Conservation (phyloP, 1,284 basidiomycete genomes). For the Schizophyllum commune region DNA sequence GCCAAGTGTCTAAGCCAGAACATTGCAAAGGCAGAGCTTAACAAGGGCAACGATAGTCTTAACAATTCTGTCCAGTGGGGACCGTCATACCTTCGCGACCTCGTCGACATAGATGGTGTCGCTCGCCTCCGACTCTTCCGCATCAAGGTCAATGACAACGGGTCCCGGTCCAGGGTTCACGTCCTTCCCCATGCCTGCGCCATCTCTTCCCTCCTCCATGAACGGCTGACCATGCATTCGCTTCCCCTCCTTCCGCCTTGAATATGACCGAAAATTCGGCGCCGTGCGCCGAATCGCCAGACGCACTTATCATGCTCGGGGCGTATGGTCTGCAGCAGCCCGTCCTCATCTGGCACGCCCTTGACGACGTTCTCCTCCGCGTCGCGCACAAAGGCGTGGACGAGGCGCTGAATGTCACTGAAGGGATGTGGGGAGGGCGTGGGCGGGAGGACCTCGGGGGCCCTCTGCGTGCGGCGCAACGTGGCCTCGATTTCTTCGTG, state of each 20-base stretch:
- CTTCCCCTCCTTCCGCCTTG: conserved; percentile 14
- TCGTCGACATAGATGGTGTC: conserved; percentile 6
- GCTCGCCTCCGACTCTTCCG: conserved; percentile 8
- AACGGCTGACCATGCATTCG: neutral
- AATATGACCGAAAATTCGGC: conserved; percentile 43
- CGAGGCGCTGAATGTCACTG: conserved; percentile 41
- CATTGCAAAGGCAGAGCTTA: no score
- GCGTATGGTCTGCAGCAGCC: conserved; percentile 48
- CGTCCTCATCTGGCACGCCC: conserved; percentile 41
- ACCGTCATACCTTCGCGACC: conserved; percentile 12
- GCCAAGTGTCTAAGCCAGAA: no score
- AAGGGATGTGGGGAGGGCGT: conserved; percentile 47
- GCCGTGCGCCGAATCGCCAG: conserved; percentile 40
- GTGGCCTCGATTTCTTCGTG: conserved; percentile 40
- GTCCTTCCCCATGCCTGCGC: no score
- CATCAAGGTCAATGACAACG: no score
- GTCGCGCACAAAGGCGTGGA: conserved; percentile 38
- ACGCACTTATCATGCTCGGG: conserved; percentile 41
- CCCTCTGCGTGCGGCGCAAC: conserved; percentile 29
- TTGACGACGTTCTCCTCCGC: conserved; percentile 34
- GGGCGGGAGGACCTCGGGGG: conserved; percentile 36
- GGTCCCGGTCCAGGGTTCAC: no score
- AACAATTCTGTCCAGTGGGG: no score
- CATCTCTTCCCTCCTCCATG: conserved; percentile 2
- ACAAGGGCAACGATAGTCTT: no score